Evolutionary conservation across 768 basidiomycete genomes (phyloP).

Genomic region (Termitomyces sp.): DNA sequence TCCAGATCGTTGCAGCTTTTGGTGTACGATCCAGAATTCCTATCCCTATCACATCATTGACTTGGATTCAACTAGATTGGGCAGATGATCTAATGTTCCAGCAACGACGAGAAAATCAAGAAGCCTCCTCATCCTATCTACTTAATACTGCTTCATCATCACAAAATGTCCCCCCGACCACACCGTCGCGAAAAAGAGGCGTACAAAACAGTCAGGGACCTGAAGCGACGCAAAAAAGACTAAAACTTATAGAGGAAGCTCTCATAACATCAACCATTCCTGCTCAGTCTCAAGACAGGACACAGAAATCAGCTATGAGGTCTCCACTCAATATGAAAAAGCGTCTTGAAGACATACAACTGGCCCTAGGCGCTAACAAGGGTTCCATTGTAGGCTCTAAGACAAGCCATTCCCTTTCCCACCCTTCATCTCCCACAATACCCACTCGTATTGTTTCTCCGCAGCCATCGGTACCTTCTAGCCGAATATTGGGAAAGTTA

Average conservation of each 20-base stretch:
- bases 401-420: background rate
- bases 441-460: background rate
- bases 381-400: background rate
- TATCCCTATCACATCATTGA: background rate
- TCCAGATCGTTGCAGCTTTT: conserved; percentile 28
- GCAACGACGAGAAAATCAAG: background rate
- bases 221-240: conserved; percentile 13
- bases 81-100: conserved; percentile 11
- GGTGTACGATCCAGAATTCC: conserved; percentile 20
- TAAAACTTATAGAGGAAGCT: conserved; percentile 15
- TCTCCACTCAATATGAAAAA: background rate
- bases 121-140: background rate
- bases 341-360: conserved; percentile 1
- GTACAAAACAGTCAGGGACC: background rate
- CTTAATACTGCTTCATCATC: background rate
- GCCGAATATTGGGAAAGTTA: background rate
- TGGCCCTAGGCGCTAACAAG: background rate
- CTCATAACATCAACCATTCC: conserved; percentile 2
- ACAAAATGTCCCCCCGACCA: background rate
- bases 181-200: conserved; percentile 10
- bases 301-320: background rate
- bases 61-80: conserved; percentile 9
- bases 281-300: background rate
- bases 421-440: background rate
- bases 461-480: background rate